Conservation (phyloP, 306 rosid genomes). For the apple (Malus domestica) region ASM211411v1 NC_041790.1:3679001-3679500, state of each 20-base stretch:
- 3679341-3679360: slow-evolving; percentile 29
- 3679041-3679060: no score
- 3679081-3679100: neutral
- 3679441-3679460: neutral
- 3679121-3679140: neutral
- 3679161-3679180: neutral
- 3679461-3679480: neutral
- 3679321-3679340: neutral
- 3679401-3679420: slow-evolving; percentile 11
- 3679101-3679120: neutral
- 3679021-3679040: no score
- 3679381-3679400: slow-evolving; percentile 19
- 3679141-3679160: neutral
- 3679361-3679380: slow-evolving; percentile 10
- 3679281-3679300: slow-evolving; percentile 5
- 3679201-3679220: neutral
- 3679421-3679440: neutral
- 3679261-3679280: neutral
- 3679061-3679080: no score
- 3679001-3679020: no score
- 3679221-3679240: slow-evolving; percentile 9
- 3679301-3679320: slow-evolving; percentile 10
- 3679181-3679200: neutral
- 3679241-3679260: neutral
- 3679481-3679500: slow-evolving; percentile 52